Evolutionary conservation across 2,329 filamentous ascomycete species (phyloP).

Genomic region (Lachnellula arida): DNA sequence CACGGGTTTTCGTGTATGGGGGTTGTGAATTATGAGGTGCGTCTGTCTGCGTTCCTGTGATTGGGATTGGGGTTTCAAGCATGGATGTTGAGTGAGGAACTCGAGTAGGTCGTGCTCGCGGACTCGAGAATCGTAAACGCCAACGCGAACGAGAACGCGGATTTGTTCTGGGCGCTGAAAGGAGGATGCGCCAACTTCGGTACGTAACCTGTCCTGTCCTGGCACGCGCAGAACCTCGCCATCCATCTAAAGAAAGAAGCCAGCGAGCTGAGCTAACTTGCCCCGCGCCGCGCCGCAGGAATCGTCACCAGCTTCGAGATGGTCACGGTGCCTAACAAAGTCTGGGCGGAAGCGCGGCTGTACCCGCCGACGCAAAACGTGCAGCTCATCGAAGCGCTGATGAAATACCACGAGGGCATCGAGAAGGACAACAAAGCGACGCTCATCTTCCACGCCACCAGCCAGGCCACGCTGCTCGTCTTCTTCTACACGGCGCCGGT

Average conservation of each 20-base stretch:
- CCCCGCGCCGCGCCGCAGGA: no score
- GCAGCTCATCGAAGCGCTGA: not conserved
- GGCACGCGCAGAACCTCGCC: no score
- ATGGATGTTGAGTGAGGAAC: not conserved
- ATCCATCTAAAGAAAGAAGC: no score
- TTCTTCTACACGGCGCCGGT: not conserved
- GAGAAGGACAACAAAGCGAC: not conserved
- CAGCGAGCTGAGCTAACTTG: no score
- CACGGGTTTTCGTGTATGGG: slow-evolving; percentile 45
- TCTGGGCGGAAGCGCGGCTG: not conserved
- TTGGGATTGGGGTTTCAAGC: no score
- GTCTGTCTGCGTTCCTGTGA: no score
- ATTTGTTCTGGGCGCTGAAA: slow-evolving; percentile 12
- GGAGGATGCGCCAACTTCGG: slow-evolving; percentile 12
- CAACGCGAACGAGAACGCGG: slow-evolving; percentile 1
- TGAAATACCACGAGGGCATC: not conserved
- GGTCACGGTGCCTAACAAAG: not conserved
- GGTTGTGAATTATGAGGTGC: slow-evolving; percentile 40
- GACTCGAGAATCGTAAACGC: slow-evolving; percentile 6
- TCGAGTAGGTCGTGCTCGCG: slow-evolving; percentile 3
- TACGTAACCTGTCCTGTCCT: no score
- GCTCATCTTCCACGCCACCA: not conserved
- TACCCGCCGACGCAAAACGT: not conserved
- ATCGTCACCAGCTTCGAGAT: slow-evolving; percentile 2
- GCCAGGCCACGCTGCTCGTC: slow-evolving; percentile 27